These are phyloP conservation scores for Ophiostoma tasmaniense DNA, from an alignment of 2,329 filamentous ascomycete species.

Conservation along the genomic window DNA sequence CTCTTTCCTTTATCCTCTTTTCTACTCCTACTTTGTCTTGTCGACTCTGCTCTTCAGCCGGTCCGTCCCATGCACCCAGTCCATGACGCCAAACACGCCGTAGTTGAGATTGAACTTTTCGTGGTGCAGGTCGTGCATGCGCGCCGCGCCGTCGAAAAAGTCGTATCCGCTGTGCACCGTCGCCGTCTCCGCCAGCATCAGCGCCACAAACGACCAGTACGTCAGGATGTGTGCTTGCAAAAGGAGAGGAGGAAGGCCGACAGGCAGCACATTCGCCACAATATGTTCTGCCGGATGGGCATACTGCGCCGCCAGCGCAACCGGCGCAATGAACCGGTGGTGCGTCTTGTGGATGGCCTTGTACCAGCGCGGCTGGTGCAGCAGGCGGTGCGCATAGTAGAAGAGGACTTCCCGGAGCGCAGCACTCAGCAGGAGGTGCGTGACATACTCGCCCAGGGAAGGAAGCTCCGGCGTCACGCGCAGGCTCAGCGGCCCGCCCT, in stretches of 20 bases:
- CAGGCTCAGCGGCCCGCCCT: not conserved
- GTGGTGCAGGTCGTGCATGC: conserved; percentile 49
- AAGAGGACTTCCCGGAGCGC: conserved; percentile 43
- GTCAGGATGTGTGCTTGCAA: conserved; percentile 43
- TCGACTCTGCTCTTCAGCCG: not conserved
- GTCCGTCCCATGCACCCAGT: conserved; percentile 46
- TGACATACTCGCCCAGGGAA: not conserved
- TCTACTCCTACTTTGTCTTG: not conserved
- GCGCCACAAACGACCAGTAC: conserved; percentile 41
- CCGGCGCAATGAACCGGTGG: conserved; percentile 47
- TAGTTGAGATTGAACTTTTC: conserved; percentile 48
- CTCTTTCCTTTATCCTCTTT: not conserved
- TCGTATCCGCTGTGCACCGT: conserved; percentile 52
- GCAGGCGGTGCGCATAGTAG: conserved; percentile 42
- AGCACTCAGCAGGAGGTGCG: conserved; percentile 27
- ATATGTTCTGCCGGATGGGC: conserved; percentile 50
- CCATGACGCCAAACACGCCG: conserved; percentile 41
- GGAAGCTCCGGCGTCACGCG: not conserved
- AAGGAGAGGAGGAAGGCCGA: conserved; percentile 21
- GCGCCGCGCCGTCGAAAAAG: conserved; percentile 39
- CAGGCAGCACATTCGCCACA: conserved; percentile 24
- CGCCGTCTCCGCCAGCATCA: conserved; percentile 40
- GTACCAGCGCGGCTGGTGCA: conserved; percentile 44
- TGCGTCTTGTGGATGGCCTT: conserved; percentile 46
- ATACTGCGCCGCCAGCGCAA: conserved; percentile 48